Base-by-base conservation (phyloP, 805 yeast species). In the Yarrowia sp. region DNA sequence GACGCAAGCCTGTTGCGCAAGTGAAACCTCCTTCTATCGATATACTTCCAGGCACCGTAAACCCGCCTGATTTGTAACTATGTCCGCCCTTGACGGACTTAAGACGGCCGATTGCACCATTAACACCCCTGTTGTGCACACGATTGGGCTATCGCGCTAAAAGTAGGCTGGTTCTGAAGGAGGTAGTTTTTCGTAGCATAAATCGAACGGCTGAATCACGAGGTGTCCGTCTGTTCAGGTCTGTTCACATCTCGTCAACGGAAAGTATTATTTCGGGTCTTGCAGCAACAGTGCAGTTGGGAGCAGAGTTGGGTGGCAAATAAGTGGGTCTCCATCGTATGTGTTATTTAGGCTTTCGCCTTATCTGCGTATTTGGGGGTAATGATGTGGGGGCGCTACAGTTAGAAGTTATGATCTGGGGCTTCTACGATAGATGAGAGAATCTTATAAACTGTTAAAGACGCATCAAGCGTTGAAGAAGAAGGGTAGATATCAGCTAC, bases 271-370 rank as follows among this genome's bases (percentile, higher is more conserved):
- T 33, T 14, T 34, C 56, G 56, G 39, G 20, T 19, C 24, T 50
- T 17, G 24, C 30, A 13, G 24, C n/a, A 15, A 15, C 10, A 9
- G 44, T 40, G 15, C 49, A 44, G 20, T 24, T 36, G 50, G 33
- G 55, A 9, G 24, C 24, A 49, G 20, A 49, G 39, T 49, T 49
- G 39, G 55, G 55, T 49, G 55, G 55, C 55, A 49, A 49, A 46
- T 24, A 24, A n/a, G 17, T 24, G 50, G 34, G 50, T 14, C 12
- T 46, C 9, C 19, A 6, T 9, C 5, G 4, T 17, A 12, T 14
- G 12, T n/a, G 8, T 15, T 15, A 8, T 8, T 30, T 49, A 49
- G 55, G 55, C 55, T 49, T 49, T 49, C 38, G 14, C 15, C 39
- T n/a, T 49, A 49, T 33, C 15, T 33, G 55, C 39, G 55, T 15